Conservation (phyloP, 1,284 basidiomycete genomes). For the Leccinum pachyderme region DNA sequence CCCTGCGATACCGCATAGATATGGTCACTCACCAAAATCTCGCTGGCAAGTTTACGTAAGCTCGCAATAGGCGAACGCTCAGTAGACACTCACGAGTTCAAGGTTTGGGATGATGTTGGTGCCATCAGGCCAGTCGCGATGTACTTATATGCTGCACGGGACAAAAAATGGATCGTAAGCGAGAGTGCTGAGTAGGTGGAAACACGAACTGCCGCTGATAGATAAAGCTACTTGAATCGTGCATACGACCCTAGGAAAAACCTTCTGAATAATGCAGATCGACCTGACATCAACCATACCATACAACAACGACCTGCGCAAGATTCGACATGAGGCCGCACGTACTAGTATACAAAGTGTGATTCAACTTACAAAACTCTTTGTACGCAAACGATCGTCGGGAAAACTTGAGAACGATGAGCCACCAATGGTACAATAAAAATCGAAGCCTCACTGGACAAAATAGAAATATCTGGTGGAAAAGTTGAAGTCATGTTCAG, state of each 20-base stretch:
- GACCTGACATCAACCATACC: not conserved
- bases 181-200: too few relatives aligned
- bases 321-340: not conserved
- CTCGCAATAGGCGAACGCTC: too few relatives aligned
- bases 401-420: conserved; percentile 7
- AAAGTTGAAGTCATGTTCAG: not conserved
- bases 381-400: conserved; percentile 2
- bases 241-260: not conserved
- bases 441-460: conserved; percentile 2
- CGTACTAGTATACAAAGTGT: not conserved
- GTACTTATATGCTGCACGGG: not conserved
- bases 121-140: not conserved
- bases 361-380: conserved; percentile 7
- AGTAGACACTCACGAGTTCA: not conserved
- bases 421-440: not conserved
- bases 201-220: not conserved
- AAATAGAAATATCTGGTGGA: not conserved
- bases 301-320: not conserved
- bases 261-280: not conserved
- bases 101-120: not conserved
- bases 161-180: not conserved
- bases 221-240: conserved; percentile 10
- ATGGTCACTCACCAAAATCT: not conserved
- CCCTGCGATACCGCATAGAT: not conserved
- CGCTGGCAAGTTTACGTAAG: not conserved